Evolutionary conservation across 441 rosid species (phyloP).

Genomic region (Populus hybrid): DNA sequence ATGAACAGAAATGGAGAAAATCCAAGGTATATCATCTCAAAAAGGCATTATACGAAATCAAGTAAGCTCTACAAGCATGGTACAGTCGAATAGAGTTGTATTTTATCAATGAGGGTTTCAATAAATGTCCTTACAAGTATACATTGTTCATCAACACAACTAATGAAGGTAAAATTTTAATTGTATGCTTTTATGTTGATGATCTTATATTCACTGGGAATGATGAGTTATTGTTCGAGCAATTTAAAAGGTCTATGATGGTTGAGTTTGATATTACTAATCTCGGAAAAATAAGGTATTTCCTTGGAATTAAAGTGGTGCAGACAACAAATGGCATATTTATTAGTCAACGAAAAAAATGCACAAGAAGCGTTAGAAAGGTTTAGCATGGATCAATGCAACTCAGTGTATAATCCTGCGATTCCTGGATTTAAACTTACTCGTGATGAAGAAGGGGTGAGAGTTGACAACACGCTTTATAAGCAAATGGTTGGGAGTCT

Average conservation of each 20-base stretch:
- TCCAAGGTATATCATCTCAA: too few relatives aligned
- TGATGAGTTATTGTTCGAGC: background rate
- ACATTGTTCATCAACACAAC: background rate
- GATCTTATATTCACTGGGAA: too few relatives aligned
- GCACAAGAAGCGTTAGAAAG: background rate
- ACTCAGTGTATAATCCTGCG: background rate
- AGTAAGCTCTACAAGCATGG: too few relatives aligned
- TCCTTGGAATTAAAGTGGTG: background rate
- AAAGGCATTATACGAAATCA: too few relatives aligned
- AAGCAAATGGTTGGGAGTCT: background rate
- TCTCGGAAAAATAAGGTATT: background rate
- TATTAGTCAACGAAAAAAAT: constrained; percentile 1
- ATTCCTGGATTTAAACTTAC: background rate
- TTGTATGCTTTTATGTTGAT: background rate
- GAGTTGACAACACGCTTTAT: background rate
- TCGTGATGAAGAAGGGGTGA: background rate
- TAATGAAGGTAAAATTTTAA: background rate
- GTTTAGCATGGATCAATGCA: background rate
- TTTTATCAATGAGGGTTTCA: too few relatives aligned
- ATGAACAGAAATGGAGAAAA: too few relatives aligned
- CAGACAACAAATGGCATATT: background rate
- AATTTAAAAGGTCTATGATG: background rate
- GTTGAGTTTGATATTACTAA: background rate
- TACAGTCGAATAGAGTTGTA: too few relatives aligned
- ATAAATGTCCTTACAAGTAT: too few relatives aligned